Evolutionary conservation across 2,329 filamentous ascomycete species (phyloP), one percentile per base, ranked within the genome.

Genomic region (Ascochyta lentis): DNA sequence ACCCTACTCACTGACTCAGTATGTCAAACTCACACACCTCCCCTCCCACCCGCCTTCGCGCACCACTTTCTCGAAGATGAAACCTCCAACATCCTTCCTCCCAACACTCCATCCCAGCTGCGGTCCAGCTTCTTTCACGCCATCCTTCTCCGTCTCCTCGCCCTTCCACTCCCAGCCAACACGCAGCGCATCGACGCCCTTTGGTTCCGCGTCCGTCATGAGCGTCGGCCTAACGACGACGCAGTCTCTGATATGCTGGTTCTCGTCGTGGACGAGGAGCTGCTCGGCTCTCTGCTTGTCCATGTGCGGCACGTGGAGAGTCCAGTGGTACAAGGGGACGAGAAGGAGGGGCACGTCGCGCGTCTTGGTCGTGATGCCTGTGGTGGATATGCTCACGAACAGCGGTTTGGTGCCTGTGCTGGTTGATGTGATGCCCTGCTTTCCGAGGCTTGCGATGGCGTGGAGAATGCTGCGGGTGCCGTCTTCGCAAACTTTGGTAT

Each of bases 231-330:
- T 67, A 0, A 79, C 68, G 42, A 76, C 65, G 0, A 75, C 67
- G 54, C 67, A 75, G 1, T 60, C 67, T 0, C 64, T 42, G 5
- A 63, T 64, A 7, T 53, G 50, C 19, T 60, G 59, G 3, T 59
- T 60, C 22, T 63, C 54, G 19, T 67, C 68, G 4, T 53, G 51
- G 10, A 67, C 33, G 8, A 80, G 46, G 9, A 69, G 27, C 6
- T 60, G 46, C 54, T 79, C 73, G 69, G 78, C 70, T 6, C 59
- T 60, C 33, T 51, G 54, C 66, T 80, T 80, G 49, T 80, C 78
- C 19, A 64, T 70, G 55, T 82, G 77, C 31, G 74, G 73, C 6
- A 68, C 64, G 26, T 64, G 56, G 1, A 77, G 61, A 0, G 70
- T 16, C 59, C 67, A 74, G 37, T 72, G 68, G 54, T 80, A 80